A percentile compares a stretch with the other conserved stretches of the same genome.
Evolutionary conservation across 2,329 filamentous ascomycete species (phyloP).

Genomic region (Fusarium vanettenii): DNA sequence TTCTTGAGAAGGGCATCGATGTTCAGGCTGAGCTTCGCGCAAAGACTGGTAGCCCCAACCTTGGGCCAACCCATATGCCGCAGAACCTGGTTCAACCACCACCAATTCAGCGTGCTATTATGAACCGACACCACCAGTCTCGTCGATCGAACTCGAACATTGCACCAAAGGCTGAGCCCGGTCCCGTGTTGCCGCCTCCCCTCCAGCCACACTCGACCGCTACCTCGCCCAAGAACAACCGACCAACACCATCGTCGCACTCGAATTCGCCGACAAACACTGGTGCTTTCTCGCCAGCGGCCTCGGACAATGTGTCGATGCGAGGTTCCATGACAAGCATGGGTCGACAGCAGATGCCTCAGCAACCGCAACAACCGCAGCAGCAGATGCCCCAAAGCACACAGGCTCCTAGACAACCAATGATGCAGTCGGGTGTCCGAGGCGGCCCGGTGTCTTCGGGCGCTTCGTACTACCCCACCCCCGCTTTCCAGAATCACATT

Average conservation of each 20-base stretch:
- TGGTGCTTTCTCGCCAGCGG: constrained; percentile 55
- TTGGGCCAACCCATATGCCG: constrained; percentile 75
- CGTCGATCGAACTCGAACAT: constrained; percentile 79
- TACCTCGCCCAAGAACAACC: constrained; percentile 75
- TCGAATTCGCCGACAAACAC: constrained; percentile 66
- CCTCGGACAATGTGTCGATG: constrained; percentile 61
- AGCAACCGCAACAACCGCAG: constrained; percentile 33
- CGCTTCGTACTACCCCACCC: constrained; percentile 80
- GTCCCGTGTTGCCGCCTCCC: constrained; percentile 58
- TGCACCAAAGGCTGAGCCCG: constrained; percentile 77
- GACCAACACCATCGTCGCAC: constrained; percentile 87
- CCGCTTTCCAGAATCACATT: constrained; percentile 90
- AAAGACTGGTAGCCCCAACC: constrained; percentile 88
- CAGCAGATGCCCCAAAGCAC: constrained; percentile 41
- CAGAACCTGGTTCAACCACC: constrained; percentile 78
- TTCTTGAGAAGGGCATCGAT: constrained; percentile 98
- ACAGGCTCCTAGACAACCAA: constrained; percentile 45
- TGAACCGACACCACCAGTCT: constrained; percentile 82
- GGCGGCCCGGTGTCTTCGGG: constrained; percentile 54
- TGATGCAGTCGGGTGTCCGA: constrained; percentile 52
- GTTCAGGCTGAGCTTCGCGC: constrained; percentile 94
- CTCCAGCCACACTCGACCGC: constrained; percentile 66
- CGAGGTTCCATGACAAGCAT: constrained; percentile 51
- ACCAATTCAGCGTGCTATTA: constrained; percentile 81
- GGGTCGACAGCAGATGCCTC: constrained; percentile 47